phyloP scores from a whole-genome alignment of 1,284 basidiomycete species.

The Sporisorium iseilematis-ciliati region DNA sequence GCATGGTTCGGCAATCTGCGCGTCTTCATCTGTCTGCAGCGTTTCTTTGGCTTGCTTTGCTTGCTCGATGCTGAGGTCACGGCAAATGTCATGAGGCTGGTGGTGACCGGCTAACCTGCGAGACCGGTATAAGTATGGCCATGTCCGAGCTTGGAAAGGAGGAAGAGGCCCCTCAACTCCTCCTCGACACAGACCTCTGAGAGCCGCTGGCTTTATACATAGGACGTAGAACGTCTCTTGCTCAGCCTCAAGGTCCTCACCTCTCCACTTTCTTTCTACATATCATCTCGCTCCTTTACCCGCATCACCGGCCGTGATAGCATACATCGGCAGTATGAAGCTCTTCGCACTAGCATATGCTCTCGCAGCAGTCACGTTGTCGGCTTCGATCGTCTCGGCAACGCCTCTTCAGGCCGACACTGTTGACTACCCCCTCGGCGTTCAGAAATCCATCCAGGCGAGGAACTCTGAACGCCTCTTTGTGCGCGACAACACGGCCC shows the following conservation, averaged over 20 bases:
- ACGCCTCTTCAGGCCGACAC: conserved; percentile 10
- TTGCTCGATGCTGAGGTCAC: too few relatives aligned
- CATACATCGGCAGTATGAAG: conserved; percentile 19
- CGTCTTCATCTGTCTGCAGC: neutral
- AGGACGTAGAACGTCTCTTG: conserved; percentile 1
- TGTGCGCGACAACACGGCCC: conserved; percentile 22
- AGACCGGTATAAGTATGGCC: neutral
- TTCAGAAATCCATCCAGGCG: conserved; percentile 24
- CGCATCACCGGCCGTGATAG: too few relatives aligned
- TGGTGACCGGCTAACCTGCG: neutral
- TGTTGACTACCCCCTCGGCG: conserved; percentile 20
- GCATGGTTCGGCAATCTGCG: neutral
- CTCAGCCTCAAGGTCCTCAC: neutral
- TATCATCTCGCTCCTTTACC: too few relatives aligned
- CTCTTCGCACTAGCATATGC: conserved; percentile 19
- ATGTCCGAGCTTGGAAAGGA: neutral
- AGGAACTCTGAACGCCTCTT: conserved; percentile 25
- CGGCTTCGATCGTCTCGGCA: conserved; percentile 23
- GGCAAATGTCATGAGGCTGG: too few relatives aligned
- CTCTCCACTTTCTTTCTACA: neutral
- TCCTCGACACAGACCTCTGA: neutral
- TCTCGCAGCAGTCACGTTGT: conserved; percentile 17
- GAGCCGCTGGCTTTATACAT: neutral
- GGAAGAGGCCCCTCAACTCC: neutral
- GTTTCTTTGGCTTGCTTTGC: too few relatives aligned